Evolutionary conservation across 306 rosid genomes (phyloP), one percentile per base, ranked within the genome.

Genomic region (Hylodesmum podocarpum): DNA sequence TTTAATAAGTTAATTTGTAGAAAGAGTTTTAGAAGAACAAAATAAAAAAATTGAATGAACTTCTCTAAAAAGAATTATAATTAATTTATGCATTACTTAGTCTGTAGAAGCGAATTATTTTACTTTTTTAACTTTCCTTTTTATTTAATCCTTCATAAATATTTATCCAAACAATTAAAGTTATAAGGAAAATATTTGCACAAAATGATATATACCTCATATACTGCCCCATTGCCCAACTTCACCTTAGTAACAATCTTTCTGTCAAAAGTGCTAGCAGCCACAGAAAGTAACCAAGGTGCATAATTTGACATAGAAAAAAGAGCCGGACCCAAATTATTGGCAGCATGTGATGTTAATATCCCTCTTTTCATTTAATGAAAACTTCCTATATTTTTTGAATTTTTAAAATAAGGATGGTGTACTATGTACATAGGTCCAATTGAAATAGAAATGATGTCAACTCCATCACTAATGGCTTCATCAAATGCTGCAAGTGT

Each of bases 221-320:
- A 87, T 10, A 25, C 15, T 1, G 14, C 51, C 7, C 70, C 74
- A 31, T 87, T 75, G 4, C 87, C 90, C 25, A 89, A 73, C 5
- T 58, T 71, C 8, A 86, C 85, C 14, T 75, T 66, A 43, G 90
- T 78, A 18, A 39, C 2, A 6, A 86, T 86, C 61, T 72, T 80
- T 37, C 89, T 70, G 5, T 72, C 89, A 31, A 67, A 80, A 13
- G 87, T 49, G 80, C 75, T 82, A 7, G 91, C 89, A 55, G 88
- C 94, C 9, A 85, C 90, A 0, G 91, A 87, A n/a, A 89, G 88
- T 4, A 72, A 31, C 94, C 94, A 89, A 0, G 90, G 94, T 4
- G 91, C 2, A 28, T 55, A 43, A 34, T 55, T 84, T 8, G 81
- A 5, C 15, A 78, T 19, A 6, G 87, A 53, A 16, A 3, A 29